Evolutionary conservation across 768 basidiomycete genomes (phyloP).

Genomic region (Mrakia frigida): DNA sequence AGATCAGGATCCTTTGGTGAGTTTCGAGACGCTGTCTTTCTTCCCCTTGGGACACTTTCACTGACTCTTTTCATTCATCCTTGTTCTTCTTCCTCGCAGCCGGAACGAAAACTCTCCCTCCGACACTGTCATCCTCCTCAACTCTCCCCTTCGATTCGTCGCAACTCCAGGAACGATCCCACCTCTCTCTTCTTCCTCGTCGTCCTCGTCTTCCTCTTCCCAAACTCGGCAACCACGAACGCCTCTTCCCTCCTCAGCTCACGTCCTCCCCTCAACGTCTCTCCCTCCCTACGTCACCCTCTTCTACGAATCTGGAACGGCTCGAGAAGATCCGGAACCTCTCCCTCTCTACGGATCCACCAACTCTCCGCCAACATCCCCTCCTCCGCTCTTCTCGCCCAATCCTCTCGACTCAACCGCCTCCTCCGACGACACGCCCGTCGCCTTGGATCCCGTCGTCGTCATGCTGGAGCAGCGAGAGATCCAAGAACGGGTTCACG

Average conservation of each 20-base stretch:
- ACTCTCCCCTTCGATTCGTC: constrained; percentile 6
- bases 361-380: not conserved
- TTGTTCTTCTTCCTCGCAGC: not conserved
- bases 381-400: not conserved
- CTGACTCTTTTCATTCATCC: not conserved
- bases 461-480: not conserved
- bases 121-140: constrained; percentile 10
- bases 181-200: not conserved
- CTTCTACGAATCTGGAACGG: constrained; percentile 10
- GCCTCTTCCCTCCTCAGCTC: not conserved
- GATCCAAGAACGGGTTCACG: not conserved
- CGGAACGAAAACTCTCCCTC: not conserved
- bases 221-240: not conserved
- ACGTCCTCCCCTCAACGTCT: not conserved
- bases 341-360: constrained; percentile 5
- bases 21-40: not conserved
- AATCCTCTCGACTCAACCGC: not conserved
- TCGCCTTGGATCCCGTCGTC: not conserved
- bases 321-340: constrained; percentile 17
- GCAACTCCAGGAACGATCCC: not conserved
- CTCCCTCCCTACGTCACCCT: constrained; percentile 8
- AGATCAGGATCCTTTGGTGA: constrained; percentile 12
- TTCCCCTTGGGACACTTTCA: no score
- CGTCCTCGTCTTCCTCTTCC: not conserved
- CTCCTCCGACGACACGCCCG: no score